phyloP scores from a whole-genome alignment of 192 early-diverging fungal genomes.

The Phycomyces blakesleeanus region DNA sequence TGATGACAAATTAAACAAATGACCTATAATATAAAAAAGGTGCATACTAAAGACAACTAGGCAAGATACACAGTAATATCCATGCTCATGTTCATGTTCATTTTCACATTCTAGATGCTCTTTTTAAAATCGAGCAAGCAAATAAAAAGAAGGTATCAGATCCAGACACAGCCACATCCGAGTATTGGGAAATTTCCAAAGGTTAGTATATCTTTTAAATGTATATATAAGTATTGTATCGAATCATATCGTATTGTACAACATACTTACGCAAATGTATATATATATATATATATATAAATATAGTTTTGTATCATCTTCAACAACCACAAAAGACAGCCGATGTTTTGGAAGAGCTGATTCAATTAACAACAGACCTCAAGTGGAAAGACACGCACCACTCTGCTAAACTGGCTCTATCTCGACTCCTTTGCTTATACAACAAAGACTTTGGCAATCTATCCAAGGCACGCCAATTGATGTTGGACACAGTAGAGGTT shows the following conservation, averaged over 20 bases:
- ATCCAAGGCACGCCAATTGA: conserved; percentile 7
- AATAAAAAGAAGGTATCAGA: background rate
- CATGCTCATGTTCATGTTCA: too few species aligned
- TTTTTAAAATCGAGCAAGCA: conserved; percentile 8
- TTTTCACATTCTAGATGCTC: too few species aligned
- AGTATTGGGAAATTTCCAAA: conserved; percentile 3
- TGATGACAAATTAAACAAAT: too few species aligned
- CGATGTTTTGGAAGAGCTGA: conserved; percentile 31
- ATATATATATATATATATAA: background rate
- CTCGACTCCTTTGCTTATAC: conserved; percentile 34
- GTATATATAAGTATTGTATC: too few species aligned
- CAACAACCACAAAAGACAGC: conserved; percentile 30
- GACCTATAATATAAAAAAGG: too few species aligned
- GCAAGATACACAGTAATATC: too few species aligned
- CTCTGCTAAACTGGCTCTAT: conserved; percentile 35
- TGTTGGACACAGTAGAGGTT: conserved; percentile 35
- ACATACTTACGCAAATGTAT: background rate
- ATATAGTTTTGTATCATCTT: conserved; percentile 34
- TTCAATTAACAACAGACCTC: conserved; percentile 8
- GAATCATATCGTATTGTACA: too few species aligned
- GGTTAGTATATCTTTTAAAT: too few species aligned
- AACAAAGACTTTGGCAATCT: conserved; percentile 6
- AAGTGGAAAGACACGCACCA: conserved; percentile 28
- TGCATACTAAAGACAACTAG: too few species aligned
- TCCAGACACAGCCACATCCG: background rate